Evolutionary conservation across 176 grass and related monocot species (phyloP), one percentile per base, ranked within the genome.

Genomic region (Carex pumila): DNA sequence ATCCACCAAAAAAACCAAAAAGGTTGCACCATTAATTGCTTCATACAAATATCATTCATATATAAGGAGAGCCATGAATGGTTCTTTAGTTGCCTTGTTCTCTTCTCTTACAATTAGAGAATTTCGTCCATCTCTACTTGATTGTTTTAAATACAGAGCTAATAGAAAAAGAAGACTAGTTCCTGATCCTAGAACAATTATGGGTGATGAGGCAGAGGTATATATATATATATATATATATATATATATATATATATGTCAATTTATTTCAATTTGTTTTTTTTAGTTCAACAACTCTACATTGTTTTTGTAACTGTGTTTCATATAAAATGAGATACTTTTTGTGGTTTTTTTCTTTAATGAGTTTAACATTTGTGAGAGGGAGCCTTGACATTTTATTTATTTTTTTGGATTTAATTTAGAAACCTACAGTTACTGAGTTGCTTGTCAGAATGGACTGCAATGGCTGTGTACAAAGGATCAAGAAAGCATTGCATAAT

Each of bases 401-500:
- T 52, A 30, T 81, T 79, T 60, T 61, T 63, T 32, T 49, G 25
- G 7, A 65, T 67, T 75, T 67, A 52, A 52, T 67, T 54, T 66
- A 91, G 85, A 91, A 82, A 79, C 47, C 85, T 77, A 70, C 78
- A 79, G 85, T 91, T 47, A 88, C 83, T 5, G 86, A 91, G 79
- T 74, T 91, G 36, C 86, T 83, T 12, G 89, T 91, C 65, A 83
- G 89, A 59, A 91, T 91, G 89, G 86, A 91, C 60, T 91, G 89
- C 72, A 81, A 88, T 45, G 89, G 89, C 67, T 91, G 89, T 14
- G 89, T 88, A 17, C 86, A 91, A 72, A 91, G 72, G 52, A 85
- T 91, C 83, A 91, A 82, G 82, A 91, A 19, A 81, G 86, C 85
- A 82, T 65, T 88, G 76, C 75, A 85, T 55, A 29, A 19, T 34